Evolutionary conservation across 768 basidiomycete genomes (phyloP), one percentile per base, ranked within the genome.

Genomic region (Stropharia rugosoannulata): DNA sequence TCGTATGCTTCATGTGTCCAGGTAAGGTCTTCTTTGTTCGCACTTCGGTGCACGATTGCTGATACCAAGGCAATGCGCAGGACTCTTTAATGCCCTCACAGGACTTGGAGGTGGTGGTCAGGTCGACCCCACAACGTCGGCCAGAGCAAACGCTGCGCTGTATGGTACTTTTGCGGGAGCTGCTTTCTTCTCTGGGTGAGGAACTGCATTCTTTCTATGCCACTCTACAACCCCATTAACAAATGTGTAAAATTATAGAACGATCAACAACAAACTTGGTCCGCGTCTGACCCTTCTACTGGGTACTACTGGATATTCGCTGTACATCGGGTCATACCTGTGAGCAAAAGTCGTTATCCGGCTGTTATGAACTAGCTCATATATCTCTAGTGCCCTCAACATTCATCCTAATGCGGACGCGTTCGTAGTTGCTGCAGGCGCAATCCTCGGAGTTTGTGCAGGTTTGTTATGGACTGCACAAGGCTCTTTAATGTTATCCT

Each of bases 41-140:
- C 9, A 56, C 46, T 36, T 18, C 41, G 15, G 46, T 22, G 19
- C 5, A 9, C 13, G 32, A 7, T 55, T 25, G 59, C 74, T 13
- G 9, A 13, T 25, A 22, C 11, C 29, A 22, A 37, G 7, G n/a
- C 5, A 25, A 7, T 36, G n/a, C 36, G 29, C 72, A 67, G 90
- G 90, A 55, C 79, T 91, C 54, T 92, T 89, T 72, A 93, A 92
- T 64, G 84, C 90, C 0, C 73, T 92, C 63, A 87, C 82, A 53
- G 90, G 91, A 35, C 77, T 95, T 43, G 92, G 93, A 4, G 90
- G 79, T 43, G 90, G 87, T 44, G 92, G 92, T 3, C 86, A 88
- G 70, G 66, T 90, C 40, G 84, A 89, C 62, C 64, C 82, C 11
- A 76, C 74, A 3, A 88, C 84, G 11, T 82, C 80, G 64, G 84